These are phyloP conservation scores for Carex kokanica DNA, from an alignment of 176 grass and related monocot genomes.

Conservation along the genomic window DNA sequence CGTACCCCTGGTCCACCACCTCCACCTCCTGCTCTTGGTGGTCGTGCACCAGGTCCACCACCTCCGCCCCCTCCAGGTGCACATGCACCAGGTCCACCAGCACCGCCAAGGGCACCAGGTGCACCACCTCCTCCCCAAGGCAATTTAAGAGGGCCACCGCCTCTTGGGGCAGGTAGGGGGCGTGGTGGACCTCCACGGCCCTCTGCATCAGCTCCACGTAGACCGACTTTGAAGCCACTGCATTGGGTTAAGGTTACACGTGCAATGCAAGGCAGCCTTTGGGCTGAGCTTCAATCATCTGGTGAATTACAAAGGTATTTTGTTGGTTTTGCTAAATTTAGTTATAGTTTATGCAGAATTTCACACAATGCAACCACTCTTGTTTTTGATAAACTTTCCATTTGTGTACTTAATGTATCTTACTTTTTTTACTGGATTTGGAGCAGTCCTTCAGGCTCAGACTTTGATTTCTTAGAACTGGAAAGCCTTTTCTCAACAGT, in stretches of 20 bases:
- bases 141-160: slow-evolving; percentile 34
- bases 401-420: slow-evolving; percentile 18
- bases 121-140: slow-evolving; percentile 62
- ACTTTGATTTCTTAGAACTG: slow-evolving; percentile 90
- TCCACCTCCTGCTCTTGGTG: slow-evolving; percentile 46
- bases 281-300: slow-evolving; percentile 85
- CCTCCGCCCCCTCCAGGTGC: slow-evolving; percentile 60
- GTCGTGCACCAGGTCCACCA: slow-evolving; percentile 54
- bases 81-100: slow-evolving; percentile 51
- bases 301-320: slow-evolving; percentile 67
- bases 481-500: slow-evolving; percentile 81
- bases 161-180: slow-evolving; percentile 54
- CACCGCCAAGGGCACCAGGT: slow-evolving; percentile 77
- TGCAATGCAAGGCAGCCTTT: slow-evolving; percentile 88
- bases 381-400: background rate
- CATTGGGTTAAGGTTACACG: slow-evolving; percentile 97
- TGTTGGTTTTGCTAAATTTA: slow-evolving; percentile 17
- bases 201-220: slow-evolving; percentile 51
- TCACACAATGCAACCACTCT: background rate
- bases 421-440: slow-evolving; percentile 26
- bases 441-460: slow-evolving; percentile 71
- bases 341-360: background rate
- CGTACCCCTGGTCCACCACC: slow-evolving; percentile 47
- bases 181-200: slow-evolving; percentile 49
- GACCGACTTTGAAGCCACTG: slow-evolving; percentile 74